These are phyloP conservation scores for Pouteria campechiana DNA, from an alignment of 179 eudicot genomes.

Conservation along the genomic window DNA sequence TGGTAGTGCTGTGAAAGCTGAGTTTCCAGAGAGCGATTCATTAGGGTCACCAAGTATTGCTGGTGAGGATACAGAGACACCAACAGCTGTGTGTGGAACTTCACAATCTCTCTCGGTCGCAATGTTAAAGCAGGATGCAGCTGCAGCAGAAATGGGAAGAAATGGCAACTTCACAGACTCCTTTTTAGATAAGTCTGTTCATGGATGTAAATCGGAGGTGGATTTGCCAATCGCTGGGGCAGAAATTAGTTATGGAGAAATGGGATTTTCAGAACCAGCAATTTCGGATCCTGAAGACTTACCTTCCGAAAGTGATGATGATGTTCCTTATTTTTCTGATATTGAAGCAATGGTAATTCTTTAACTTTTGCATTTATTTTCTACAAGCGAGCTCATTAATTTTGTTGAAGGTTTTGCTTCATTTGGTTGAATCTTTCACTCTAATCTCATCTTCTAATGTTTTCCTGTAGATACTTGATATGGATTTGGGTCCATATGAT, in stretches of 20 bases:
- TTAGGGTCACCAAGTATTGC: too few species aligned
- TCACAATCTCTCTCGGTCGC: conserved; percentile 5
- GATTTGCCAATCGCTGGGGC: conserved; percentile 20
- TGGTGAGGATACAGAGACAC: too few species aligned
- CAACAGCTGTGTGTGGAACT: conserved; percentile 10
- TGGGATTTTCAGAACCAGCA: conserved; percentile 26
- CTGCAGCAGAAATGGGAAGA: conserved; percentile 16
- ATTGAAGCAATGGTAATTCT: conserved; percentile 74
- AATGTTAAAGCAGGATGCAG: conserved; percentile 10
- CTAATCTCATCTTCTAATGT: conserved; percentile 13
- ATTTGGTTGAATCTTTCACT: too few species aligned
- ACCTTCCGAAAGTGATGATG: conserved; percentile 44
- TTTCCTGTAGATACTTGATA: conserved; percentile 36
- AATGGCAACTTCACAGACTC: too few species aligned
- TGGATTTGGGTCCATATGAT: conserved; percentile 33
- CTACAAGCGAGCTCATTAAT: too few species aligned
- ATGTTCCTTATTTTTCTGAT: conserved; percentile 78
- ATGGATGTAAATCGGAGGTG: background rate
- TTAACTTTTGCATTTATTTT: conserved; percentile 7
- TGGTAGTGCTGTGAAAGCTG: conserved; percentile 29
- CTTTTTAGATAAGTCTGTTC: conserved; percentile 1
- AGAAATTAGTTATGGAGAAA: conserved; percentile 27
- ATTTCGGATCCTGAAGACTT: conserved; percentile 47
- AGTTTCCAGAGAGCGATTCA: conserved; percentile 21
- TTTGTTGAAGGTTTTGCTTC: background rate